These are phyloP conservation scores for Bothia castanella DNA, from an alignment of 1,284 basidiomycete species.

Conservation along the genomic window DNA sequence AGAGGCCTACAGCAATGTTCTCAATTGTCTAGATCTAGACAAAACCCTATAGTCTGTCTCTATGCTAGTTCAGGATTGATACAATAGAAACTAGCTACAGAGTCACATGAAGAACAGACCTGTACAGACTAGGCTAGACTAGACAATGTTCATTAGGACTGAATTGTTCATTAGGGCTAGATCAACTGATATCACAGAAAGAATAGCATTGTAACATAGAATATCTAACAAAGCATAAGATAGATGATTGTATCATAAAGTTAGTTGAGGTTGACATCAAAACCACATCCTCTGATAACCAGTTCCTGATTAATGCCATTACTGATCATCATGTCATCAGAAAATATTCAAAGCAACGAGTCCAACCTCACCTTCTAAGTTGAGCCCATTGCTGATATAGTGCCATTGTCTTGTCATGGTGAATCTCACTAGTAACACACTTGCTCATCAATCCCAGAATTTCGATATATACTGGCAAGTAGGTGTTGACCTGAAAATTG, in stretches of 20 bases:
- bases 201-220: too few species aligned
- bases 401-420: neutral
- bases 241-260: too few species aligned
- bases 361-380: too few species aligned
- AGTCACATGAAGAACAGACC: too few species aligned
- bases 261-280: neutral
- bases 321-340: too few species aligned
- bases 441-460: slow-evolving; percentile 2
- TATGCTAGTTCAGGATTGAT: neutral
- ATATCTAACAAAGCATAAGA: too few species aligned
- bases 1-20: neutral
- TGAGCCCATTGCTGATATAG: neutral
- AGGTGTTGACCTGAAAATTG: too few species aligned
- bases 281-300: neutral
- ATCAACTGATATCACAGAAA: neutral
- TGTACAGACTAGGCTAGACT: neutral
- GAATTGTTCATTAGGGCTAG: too few species aligned
- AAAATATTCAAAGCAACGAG: too few species aligned
- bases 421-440: slow-evolving; percentile 1
- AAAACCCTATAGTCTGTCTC: neutral
- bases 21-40: neutral
- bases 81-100: neutral
- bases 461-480: too few species aligned
- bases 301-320: too few species aligned
- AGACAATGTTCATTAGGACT: too few species aligned